phyloP scores from a whole-genome alignment of 2,329 filamentous ascomycete genomes.

The Venturia nashicola region DNA sequence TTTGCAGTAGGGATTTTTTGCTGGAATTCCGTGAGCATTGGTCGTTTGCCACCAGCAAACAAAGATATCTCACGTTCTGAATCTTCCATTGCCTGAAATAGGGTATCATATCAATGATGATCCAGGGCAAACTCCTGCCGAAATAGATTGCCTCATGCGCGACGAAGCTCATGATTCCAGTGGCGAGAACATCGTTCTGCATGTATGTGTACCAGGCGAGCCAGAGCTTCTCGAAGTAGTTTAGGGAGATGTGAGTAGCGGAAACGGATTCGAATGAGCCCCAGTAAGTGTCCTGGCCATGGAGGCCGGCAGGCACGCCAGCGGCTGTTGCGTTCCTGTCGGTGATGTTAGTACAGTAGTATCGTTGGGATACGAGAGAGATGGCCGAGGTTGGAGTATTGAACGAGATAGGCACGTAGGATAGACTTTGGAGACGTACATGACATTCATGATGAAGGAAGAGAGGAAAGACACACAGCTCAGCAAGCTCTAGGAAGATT shows the following conservation, averaged over 20 bases:
- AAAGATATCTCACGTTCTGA: slow-evolving; percentile 52
- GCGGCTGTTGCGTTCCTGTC: slow-evolving; percentile 4
- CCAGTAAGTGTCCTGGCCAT: slow-evolving; percentile 37
- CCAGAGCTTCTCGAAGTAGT: slow-evolving; percentile 80
- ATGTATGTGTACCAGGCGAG: slow-evolving; percentile 95
- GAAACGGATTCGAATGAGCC: slow-evolving; percentile 52
- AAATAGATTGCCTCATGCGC: slow-evolving; percentile 96
- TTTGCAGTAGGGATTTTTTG: slow-evolving; percentile 80
- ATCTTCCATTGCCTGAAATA: slow-evolving; percentile 92
- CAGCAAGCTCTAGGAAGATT: neutral
- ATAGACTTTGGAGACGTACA: neutral
- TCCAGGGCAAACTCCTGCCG: slow-evolving; percentile 79
- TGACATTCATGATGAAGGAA: neutral
- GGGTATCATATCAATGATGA: slow-evolving; percentile 79
- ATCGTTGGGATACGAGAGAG: neutral
- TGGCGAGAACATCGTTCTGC: slow-evolving; percentile 94
- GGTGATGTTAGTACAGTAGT: neutral
- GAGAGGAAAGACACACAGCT: neutral
- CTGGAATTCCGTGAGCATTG: slow-evolving; percentile 23
- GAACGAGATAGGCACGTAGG: neutral
- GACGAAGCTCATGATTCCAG: slow-evolving; percentile 91
- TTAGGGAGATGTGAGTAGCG: slow-evolving; percentile 73
- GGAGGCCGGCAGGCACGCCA: neutral
- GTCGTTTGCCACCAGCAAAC: neutral
- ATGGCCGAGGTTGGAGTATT: neutral